Conservation (phyloP, 176 grass and related monocot species). For the Eremochloa ophiuroides region DNA sequence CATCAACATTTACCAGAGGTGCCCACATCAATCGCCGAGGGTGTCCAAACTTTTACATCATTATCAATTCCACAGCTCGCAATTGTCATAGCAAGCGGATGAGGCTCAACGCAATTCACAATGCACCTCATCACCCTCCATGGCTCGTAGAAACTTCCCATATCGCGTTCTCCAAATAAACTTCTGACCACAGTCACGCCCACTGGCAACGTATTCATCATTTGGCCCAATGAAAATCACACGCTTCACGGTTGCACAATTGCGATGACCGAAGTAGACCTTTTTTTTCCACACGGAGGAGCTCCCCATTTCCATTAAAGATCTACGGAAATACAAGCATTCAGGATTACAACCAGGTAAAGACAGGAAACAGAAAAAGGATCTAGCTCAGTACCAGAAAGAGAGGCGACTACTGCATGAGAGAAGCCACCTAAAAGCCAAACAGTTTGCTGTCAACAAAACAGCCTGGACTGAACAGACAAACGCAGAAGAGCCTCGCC, state of each 20-base stretch:
- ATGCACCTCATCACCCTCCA: slow-evolving; percentile 75
- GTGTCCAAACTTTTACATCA: slow-evolving; percentile 88
- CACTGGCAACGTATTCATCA: slow-evolving; percentile 86
- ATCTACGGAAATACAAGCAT: no score
- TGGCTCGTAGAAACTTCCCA: slow-evolving; percentile 56
- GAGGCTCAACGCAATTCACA: slow-evolving; percentile 87
- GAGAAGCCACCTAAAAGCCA: no score
- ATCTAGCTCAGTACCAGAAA: no score
- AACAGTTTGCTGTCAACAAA: no score
- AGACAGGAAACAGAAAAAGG: no score
- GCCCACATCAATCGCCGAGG: slow-evolving; percentile 57
- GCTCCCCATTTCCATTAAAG: no score
- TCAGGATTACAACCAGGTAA: no score
- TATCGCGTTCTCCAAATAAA: slow-evolving; percentile 96
- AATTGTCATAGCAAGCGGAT: slow-evolving; percentile 56
- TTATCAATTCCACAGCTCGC: slow-evolving; percentile 85
- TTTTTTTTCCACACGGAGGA: no score
- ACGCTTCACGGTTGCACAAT: slow-evolving; percentile 80
- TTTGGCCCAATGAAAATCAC: slow-evolving; percentile 80
- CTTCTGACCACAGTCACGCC: slow-evolving; percentile 78
- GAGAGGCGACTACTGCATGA: no score
- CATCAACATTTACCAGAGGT: slow-evolving; percentile 46
- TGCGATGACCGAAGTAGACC: slow-evolving; percentile 66
- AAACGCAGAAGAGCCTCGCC: no score
- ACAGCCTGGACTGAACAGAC: no score